Percentiles rank a stretch among this genome's conserved stretches.
Evolutionary conservation across 2,329 filamentous ascomycete genomes (phyloP).

Genomic region (Knoxdaviesia proteae): DNA sequence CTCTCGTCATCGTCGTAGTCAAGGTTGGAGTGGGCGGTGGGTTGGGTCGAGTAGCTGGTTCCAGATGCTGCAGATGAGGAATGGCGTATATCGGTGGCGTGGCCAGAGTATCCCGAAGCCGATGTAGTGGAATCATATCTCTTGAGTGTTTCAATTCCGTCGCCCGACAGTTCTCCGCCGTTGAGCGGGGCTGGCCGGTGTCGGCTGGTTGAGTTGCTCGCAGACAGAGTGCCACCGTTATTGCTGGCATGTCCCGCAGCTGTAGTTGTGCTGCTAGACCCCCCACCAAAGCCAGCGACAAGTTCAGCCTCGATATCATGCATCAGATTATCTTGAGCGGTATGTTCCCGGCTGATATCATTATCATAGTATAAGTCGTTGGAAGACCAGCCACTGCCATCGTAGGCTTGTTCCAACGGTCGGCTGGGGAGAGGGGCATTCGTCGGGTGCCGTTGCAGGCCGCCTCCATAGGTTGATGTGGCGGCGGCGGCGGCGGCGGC

Average conservation of each 20-base stretch:
- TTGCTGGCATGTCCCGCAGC: too few relatives aligned
- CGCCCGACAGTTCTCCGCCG: constrained; percentile 20
- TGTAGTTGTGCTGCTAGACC: not conserved
- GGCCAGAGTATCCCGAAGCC: constrained; percentile 10
- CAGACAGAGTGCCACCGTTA: too few relatives aligned
- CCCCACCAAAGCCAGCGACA: constrained; percentile 13
- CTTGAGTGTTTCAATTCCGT: constrained; percentile 23
- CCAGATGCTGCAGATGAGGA: too few relatives aligned
- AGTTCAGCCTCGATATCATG: constrained; percentile 36
- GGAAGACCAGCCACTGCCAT: constrained; percentile 20
- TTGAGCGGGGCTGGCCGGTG: constrained; percentile 22
- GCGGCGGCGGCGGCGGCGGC: constrained; percentile 18
- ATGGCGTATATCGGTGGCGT: too few relatives aligned
- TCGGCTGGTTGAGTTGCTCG: constrained; percentile 6
- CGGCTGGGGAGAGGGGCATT: constrained; percentile 37
- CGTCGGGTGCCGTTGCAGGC: constrained; percentile 35
- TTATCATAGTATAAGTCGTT: constrained; percentile 12
- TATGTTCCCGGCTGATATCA: constrained; percentile 15
- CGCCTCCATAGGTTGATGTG: constrained; percentile 4
- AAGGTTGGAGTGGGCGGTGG: not conserved
- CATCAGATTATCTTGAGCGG: constrained; percentile 31
- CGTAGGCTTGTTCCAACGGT: constrained; percentile 22
- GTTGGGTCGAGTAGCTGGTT: too few relatives aligned
- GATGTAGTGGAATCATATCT: constrained; percentile 29
- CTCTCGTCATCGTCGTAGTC: constrained; percentile 46